These are phyloP conservation scores for Scutellaria barbata DNA, from an alignment of 257 asterid species.

Conservation along the genomic window DNA sequence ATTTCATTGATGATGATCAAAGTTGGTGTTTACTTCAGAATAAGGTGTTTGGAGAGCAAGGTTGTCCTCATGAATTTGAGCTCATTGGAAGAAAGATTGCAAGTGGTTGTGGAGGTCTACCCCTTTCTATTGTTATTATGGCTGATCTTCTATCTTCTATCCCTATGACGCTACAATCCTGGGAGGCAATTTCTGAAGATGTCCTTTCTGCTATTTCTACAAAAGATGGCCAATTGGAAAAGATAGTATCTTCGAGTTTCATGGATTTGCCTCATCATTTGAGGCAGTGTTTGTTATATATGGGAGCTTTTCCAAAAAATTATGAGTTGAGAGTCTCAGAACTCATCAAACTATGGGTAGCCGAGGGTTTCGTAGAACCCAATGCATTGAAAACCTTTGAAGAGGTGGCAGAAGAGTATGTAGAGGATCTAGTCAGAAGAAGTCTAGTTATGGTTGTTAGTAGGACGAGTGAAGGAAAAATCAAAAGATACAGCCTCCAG, in stretches of 20 bases:
- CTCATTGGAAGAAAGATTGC: no score
- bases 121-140: not conserved
- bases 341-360: slow-evolving; percentile 28
- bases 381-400: not conserved
- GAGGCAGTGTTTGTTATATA: not conserved
- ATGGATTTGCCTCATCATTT: slow-evolving; percentile 13
- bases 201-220: not conserved
- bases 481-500: not conserved
- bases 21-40: no score
- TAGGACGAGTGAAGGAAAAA: not conserved
- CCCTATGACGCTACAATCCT: not conserved
- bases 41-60: no score
- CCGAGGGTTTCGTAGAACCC: slow-evolving; percentile 7
- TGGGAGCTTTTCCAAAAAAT: slow-evolving; percentile 5
- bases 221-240: not conserved
- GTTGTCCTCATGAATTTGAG: no score
- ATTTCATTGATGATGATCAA: no score
- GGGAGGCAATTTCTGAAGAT: not conserved
- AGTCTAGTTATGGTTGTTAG: not conserved
- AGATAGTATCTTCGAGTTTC: slow-evolving; percentile 4
- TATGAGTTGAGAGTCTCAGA: not conserved
- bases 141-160: not conserved
- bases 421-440: slow-evolving; percentile 19
- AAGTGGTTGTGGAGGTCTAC: not conserved
- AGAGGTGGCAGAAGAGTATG: not conserved